These are phyloP conservation scores for Piper betle DNA, from an alignment of 164 flowering plant genomes.

Conservation along the genomic window DNA sequence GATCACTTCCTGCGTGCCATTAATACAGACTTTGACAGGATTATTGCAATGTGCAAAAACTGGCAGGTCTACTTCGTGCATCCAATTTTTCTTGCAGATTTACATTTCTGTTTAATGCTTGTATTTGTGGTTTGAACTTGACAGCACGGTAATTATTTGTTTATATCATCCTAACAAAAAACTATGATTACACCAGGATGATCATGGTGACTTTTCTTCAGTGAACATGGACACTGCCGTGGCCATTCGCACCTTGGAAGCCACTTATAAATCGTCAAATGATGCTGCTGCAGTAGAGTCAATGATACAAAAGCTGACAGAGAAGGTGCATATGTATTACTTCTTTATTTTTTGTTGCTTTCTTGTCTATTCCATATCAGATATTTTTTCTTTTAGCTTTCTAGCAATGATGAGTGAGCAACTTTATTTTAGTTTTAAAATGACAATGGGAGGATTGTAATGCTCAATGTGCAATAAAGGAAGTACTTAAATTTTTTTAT, in stretches of 20 bases:
- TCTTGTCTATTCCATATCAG: background rate
- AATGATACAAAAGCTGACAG: constrained; percentile 71
- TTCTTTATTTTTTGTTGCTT: background rate
- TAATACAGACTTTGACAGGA: constrained; percentile 94
- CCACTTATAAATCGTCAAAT: constrained; percentile 86
- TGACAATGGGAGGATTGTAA: no score
- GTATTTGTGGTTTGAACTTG: background rate
- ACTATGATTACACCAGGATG: constrained; percentile 46
- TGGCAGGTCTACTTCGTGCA: constrained; percentile 63
- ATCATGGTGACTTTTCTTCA: constrained; percentile 87
- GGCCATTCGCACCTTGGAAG: constrained; percentile 97
- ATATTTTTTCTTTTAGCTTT: no score
- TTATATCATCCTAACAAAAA: background rate
- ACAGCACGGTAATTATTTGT: background rate
- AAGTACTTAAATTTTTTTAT: no score
- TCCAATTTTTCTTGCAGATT: background rate
- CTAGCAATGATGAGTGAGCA: no score
- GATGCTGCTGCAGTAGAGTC: constrained; percentile 92
- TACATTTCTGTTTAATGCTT: background rate
- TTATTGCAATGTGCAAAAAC: constrained; percentile 95
- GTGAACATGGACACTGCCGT: constrained; percentile 99
- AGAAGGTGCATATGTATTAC: constrained; percentile 36
- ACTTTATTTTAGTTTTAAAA: no score
- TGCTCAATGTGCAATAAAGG: no score
- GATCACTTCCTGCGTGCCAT: constrained; percentile 97